phyloP scores from a whole-genome alignment of 768 basidiomycete genomes.

The Termitomyces sp. region DNA sequence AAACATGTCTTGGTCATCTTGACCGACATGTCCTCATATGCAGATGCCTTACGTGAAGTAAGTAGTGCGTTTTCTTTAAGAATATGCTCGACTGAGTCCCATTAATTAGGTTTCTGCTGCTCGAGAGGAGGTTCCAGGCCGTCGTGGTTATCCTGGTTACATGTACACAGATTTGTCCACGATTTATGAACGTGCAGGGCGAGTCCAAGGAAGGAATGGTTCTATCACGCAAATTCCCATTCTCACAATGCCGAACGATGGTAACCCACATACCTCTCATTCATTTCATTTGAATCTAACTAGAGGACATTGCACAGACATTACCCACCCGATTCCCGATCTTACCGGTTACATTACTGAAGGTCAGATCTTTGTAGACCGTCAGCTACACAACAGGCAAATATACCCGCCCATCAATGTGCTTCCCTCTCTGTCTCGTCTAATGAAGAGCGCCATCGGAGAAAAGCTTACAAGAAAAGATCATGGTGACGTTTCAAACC shows the following conservation, averaged over 20 bases:
- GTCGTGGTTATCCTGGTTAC: slow-evolving; percentile 97
- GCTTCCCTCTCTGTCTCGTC: slow-evolving; percentile 93
- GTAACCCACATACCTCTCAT: slow-evolving; percentile 40
- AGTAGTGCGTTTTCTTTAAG: slow-evolving; percentile 20
- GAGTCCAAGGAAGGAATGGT: slow-evolving; percentile 95
- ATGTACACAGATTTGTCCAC: slow-evolving; percentile 99
- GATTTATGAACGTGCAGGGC: slow-evolving; percentile 98
- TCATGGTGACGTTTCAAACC: slow-evolving; percentile 99
- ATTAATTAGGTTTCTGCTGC: slow-evolving; percentile 84
- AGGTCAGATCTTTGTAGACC: slow-evolving; percentile 98
- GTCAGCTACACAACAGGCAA: slow-evolving; percentile 93
- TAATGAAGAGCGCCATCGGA: slow-evolving; percentile 99
- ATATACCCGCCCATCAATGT: slow-evolving; percentile 99
- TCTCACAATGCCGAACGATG: slow-evolving; percentile 99
- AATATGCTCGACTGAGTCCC: slow-evolving; percentile 4
- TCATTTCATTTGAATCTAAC: slow-evolving; percentile 13
- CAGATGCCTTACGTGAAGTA: slow-evolving; percentile 93
- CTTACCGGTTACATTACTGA: slow-evolving; percentile 99
- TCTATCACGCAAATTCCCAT: slow-evolving; percentile 99
- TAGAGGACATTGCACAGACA: slow-evolving; percentile 55
- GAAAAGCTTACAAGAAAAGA: slow-evolving; percentile 97
- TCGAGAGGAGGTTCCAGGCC: slow-evolving; percentile 98
- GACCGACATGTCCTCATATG: slow-evolving; percentile 99
- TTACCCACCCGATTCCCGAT: slow-evolving; percentile 99
- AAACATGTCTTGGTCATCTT: slow-evolving; percentile 99